phyloP scores from a whole-genome alignment of 192 early-diverging fungal species.

The Mortierella alpina region DNA sequence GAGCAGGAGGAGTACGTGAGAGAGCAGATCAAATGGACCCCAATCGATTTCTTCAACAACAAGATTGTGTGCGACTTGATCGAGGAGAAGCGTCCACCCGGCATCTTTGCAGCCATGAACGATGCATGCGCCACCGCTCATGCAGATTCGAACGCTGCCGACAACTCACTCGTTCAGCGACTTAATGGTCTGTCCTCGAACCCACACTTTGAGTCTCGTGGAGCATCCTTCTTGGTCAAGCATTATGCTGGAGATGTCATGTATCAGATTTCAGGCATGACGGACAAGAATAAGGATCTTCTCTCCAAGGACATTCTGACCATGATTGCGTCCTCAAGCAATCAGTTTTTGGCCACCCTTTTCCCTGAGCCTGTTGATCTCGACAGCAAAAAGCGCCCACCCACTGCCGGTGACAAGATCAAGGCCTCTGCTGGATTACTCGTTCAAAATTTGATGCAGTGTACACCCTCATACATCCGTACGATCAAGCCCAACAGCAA shows the following conservation, averaged over 20 bases:
- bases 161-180: slow-evolving; percentile 77
- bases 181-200: slow-evolving; percentile 74
- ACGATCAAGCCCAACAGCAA: slow-evolving; percentile 99
- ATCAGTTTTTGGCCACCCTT: slow-evolving; percentile 78
- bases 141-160: slow-evolving; percentile 85
- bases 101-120: slow-evolving; percentile 92
- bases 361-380: slow-evolving; percentile 94
- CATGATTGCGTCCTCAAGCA: slow-evolving; percentile 82
- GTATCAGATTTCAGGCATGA: slow-evolving; percentile 92
- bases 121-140: slow-evolving; percentile 98
- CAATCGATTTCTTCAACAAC: slow-evolving; percentile 99
- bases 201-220: slow-evolving; percentile 79
- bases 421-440: slow-evolving; percentile 86
- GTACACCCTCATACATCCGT: slow-evolving; percentile 95
- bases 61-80: slow-evolving; percentile 99
- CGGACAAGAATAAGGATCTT: slow-evolving; percentile 98
- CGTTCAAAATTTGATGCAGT: slow-evolving; percentile 94
- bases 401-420: slow-evolving; percentile 97
- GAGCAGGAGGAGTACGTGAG: slow-evolving; percentile 98
- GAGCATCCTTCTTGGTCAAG: slow-evolving; percentile 82
- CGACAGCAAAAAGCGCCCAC: slow-evolving; percentile 94
- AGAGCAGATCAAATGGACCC: slow-evolving; percentile 98
- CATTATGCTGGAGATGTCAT: slow-evolving; percentile 98
- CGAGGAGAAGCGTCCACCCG: slow-evolving; percentile 95
- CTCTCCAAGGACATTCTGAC: slow-evolving; percentile 93